Base-by-base conservation (phyloP, 2,329 filamentous ascomycete genomes). In the Monosporascus sp. region DNA sequence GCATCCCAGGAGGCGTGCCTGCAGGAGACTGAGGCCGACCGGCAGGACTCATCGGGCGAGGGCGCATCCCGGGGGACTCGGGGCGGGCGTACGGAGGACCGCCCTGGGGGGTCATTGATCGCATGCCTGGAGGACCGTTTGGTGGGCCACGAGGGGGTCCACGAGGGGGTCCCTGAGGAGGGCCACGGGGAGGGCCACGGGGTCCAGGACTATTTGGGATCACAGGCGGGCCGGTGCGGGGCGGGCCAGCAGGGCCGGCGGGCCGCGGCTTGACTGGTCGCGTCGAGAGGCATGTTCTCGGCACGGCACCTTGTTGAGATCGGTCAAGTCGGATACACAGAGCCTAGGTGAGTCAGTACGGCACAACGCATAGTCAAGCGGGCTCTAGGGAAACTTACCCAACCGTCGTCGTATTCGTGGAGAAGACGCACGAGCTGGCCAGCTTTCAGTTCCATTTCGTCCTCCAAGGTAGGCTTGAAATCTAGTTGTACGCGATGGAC, bases 371-470 rank as follows among this genome's bases (percentile, higher is more conserved):
- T 46, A 22, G 9, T 8, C 26, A 22, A 36, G 44, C 27, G 41
- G 19, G 36, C 49, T 40, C 11, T 17, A 48, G 34, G 20, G 50
- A 27, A 52, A 80, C 88, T 81, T 82, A 93, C 90, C 94, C 94
- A 99, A 65, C 94, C 94, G 73, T 99, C 94, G 68, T 99, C 94
- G 65, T 97, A 99, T 73, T 96, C 92, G 67, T 97, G 93, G 50
- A 97, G 78, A 59, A 99, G 77, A 59, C 93, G 84, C 49, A 97
- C 90, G 48, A 99, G 79, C 58, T 95, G 86, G 50, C 94, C 94
- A 54, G 87, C 83, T 58, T 78, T 82, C 45, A 99, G 80, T 58
- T 85, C 88, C 66, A 99, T 78, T 73, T 99, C 94, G 67, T 99
- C 94, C 6, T 91, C 88, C 80, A 97, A 87, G 3, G 89, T 93